Evolutionary conservation across 2,329 filamentous ascomycete species (phyloP).

Genomic region (Colletotrichum siamense): DNA sequence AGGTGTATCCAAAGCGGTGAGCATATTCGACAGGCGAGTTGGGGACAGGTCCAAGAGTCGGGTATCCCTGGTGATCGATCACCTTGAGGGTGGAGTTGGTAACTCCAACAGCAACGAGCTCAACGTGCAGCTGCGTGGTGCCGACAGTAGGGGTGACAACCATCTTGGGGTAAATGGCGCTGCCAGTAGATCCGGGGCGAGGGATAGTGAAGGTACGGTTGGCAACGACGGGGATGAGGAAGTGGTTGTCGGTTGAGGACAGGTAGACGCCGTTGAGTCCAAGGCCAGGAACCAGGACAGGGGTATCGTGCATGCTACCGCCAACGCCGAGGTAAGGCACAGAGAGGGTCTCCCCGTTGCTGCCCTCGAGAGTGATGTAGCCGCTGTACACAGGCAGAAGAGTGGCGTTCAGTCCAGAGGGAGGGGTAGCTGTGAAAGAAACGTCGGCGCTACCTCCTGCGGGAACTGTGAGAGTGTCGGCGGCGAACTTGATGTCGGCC

Average conservation of each 20-base stretch:
- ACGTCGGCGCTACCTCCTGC: conserved; percentile 30
- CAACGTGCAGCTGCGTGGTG: conserved; percentile 24
- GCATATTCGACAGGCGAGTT: conserved; percentile 23
- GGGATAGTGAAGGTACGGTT: conserved; percentile 30
- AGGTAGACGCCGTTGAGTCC: conserved; percentile 20
- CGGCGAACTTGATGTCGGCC: conserved; percentile 24
- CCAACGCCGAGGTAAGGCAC: conserved; percentile 46
- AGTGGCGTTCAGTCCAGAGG: conserved; percentile 29
- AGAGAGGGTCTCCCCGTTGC: conserved; percentile 37
- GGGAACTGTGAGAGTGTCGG: conserved; percentile 29
- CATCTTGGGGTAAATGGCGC: neutral
- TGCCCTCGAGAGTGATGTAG: conserved; percentile 44
- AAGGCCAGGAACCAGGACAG: conserved; percentile 11
- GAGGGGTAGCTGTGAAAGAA: conserved; percentile 31
- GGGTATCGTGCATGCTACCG: conserved; percentile 28
- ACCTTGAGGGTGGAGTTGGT: conserved; percentile 14
- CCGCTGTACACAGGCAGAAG: conserved; percentile 48
- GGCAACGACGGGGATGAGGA: conserved; percentile 19
- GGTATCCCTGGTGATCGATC: conserved; percentile 22
- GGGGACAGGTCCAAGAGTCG: conserved; percentile 25
- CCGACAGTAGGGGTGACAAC: conserved; percentile 18
- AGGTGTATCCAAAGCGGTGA: neutral
- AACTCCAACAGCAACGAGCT: conserved; percentile 24
- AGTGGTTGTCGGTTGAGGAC: conserved; percentile 10
- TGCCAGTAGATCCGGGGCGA: conserved; percentile 5